These are phyloP conservation scores for Paraconiothyrium sp. DNA, from an alignment of 2,329 filamentous ascomycete genomes.

Conservation along the genomic window DNA sequence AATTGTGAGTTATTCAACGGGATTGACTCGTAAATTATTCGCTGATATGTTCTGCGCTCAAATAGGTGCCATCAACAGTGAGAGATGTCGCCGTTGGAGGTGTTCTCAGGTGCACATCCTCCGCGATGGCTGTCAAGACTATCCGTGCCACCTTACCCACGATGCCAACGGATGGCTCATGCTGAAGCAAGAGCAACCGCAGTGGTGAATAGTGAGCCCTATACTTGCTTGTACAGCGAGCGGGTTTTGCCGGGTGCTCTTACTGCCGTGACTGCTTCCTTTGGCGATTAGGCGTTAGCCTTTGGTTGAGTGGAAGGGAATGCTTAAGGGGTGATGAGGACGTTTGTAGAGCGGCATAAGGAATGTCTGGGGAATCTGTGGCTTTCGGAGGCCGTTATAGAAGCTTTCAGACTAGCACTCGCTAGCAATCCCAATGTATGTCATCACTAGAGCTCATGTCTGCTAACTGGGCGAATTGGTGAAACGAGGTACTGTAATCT, in stretches of 20 bases:
- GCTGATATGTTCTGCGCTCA: not conserved
- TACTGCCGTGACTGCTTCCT: not conserved
- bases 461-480: too few relatives aligned
- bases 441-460: too few relatives aligned
- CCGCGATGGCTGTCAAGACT: constrained; percentile 31
- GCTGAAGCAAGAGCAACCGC: constrained; percentile 4
- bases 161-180: constrained; percentile 22
- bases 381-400: not conserved
- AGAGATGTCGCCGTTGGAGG: constrained; percentile 38
- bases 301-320: not conserved
- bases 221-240: not conserved
- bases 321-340: too few relatives aligned
- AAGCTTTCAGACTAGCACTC: too few relatives aligned
- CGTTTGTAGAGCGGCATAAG: not conserved
- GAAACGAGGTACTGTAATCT: too few relatives aligned
- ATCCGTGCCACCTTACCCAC: constrained; percentile 36
- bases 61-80: constrained; percentile 20
- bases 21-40: not conserved
- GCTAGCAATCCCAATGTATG: too few relatives aligned
- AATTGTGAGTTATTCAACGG: constrained; percentile 24
- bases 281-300: not conserved
- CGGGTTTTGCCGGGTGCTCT: not conserved
- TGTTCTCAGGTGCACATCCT: constrained; percentile 38
- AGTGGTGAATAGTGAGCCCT: constrained; percentile 11
- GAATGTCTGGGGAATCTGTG: not conserved